These are phyloP conservation scores for Melampsora larici-populina DNA, from an alignment of 1,284 basidiomycete species.

Conservation along the genomic window DNA sequence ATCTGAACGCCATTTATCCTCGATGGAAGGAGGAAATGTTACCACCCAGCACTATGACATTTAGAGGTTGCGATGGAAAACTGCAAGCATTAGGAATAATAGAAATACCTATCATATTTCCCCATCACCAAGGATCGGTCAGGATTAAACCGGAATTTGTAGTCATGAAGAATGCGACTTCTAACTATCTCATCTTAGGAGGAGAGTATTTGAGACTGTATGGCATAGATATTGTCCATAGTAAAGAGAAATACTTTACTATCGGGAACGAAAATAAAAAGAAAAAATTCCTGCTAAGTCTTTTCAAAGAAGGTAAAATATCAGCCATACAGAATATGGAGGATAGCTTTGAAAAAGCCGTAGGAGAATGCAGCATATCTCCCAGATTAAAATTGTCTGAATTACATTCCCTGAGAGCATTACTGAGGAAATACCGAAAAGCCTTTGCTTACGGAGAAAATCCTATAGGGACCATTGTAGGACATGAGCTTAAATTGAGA, in stretches of 20 bases:
- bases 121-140: neutral
- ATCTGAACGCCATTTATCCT: neutral
- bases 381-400: neutral
- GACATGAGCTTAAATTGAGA: slow-evolving; percentile 9
- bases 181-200: neutral
- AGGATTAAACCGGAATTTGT: neutral
- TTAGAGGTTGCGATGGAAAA: neutral
- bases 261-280: neutral
- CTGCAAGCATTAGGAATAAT: neutral
- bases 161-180: neutral
- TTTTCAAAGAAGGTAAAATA: neutral
- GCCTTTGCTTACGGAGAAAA: neutral
- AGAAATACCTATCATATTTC: neutral
- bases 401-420: too few species aligned
- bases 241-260: neutral
- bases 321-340: neutral
- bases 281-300: neutral
- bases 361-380: neutral
- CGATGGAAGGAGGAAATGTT: neutral
- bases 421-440: neutral
- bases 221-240: neutral
- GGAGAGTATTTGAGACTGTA: too few species aligned
- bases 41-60: neutral
- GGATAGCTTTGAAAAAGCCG: neutral
- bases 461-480: slow-evolving; percentile 11